Evolutionary conservation across 2,329 filamentous ascomycete species (phyloP).

Genomic region (Daldinia sp.): DNA sequence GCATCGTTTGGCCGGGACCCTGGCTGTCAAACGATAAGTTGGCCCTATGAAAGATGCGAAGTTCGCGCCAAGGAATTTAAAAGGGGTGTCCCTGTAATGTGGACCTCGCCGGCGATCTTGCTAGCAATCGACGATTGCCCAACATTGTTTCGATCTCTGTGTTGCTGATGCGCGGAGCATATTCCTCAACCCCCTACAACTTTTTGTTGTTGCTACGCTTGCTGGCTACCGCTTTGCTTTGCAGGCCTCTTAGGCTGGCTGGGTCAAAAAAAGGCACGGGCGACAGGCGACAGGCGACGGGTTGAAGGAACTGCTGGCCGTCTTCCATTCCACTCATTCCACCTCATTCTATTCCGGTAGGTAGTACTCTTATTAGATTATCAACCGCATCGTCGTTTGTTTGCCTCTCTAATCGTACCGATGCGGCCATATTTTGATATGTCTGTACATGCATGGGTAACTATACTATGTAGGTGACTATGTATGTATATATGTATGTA

Average conservation of each 20-base stretch:
- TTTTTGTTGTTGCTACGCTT: constrained; percentile 24
- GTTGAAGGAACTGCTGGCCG: constrained; percentile 25
- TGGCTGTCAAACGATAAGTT: constrained; percentile 25
- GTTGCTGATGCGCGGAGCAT: constrained; percentile 27
- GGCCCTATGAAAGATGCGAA: constrained; percentile 30
- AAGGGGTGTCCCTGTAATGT: constrained; percentile 31
- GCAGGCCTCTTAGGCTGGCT: too few species aligned
- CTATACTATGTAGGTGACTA: too few species aligned
- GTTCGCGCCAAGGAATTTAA: constrained; percentile 24
- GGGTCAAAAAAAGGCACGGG: not conserved
- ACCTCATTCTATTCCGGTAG: constrained; percentile 32
- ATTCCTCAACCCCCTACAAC: constrained; percentile 25
- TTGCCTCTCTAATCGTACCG: constrained; percentile 18
- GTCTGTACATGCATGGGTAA: not conserved
- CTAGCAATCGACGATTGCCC: constrained; percentile 38
- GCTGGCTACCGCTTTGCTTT: too few species aligned
- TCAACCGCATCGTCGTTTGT: constrained; percentile 22
- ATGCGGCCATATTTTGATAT: not conserved
- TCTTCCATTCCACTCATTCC: constrained; percentile 24
- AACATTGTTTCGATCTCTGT: constrained; percentile 38
- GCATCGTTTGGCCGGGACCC: not conserved
- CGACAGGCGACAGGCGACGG: constrained; percentile 1
- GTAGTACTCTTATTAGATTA: constrained; percentile 27
- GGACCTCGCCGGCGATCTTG: constrained; percentile 31
- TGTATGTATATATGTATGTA: not conserved